Evolutionary conservation across 208 protist genomes (phyloP), one percentile per base, ranked within the genome.

Genomic region (Trypanosoma lewisi): DNA sequence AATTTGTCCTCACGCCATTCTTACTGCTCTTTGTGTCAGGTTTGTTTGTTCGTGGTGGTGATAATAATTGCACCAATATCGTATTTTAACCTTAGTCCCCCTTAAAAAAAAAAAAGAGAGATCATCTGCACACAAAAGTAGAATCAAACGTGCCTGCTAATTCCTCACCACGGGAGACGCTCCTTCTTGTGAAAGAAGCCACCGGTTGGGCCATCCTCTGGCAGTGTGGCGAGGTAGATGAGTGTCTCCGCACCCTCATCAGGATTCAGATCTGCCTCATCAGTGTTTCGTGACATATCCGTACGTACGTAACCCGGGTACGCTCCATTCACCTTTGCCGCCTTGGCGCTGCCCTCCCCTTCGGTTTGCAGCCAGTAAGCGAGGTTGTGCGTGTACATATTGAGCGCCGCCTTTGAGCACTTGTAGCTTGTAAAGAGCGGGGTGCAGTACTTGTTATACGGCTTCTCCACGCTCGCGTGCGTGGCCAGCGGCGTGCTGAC

Each of bases 321-420:
- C 6, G 66, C 86, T 14, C 67, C 63, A 39, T 54, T 58, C 5
- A 67, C 61, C 33, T 67, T 58, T 28, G 64, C 64, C 23, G 54
- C 52, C 23, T 49, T 42, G 21, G 55, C 51, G 62, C 71, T 82
- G 28, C 74, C 77, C 4, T 73, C 80, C 64, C 19, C 41, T n/a
- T 61, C 16, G 17, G 37, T 47, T 52, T 80, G 58, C n/a, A 89
- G 70, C 31, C 80, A 71, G 31, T 69, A 49, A 17, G 80, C 82
- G 30, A 89, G 71, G 57, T 80, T 82, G 55, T 78, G 75, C n/a
- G 86, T 89, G 76, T 93, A 88, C 80, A 89, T 87, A 70, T 93
- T 93, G 34, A 93, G 63, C 23, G 83, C 82, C n/a, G 86, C 71
- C 72, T 89, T 93, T 23, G 78, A 84, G 23, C 75, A 63, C 33